A percentile compares a stretch with the other conserved stretches of the same genome.
These are phyloP conservation scores for Vigna radiata DNA, from an alignment of 306 rosid genomes.

Conservation along the genomic window DNA sequence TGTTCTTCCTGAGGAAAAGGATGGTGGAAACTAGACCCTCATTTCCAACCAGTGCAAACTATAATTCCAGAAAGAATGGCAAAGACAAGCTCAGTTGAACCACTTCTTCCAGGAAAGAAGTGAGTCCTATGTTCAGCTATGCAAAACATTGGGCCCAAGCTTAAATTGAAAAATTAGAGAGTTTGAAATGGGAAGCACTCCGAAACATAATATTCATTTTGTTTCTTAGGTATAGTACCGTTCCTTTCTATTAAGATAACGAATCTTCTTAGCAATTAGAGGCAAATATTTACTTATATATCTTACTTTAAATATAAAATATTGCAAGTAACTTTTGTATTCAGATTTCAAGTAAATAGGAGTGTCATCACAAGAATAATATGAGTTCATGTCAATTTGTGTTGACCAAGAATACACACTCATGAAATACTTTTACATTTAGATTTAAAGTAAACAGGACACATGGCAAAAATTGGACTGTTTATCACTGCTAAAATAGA, in stretches of 20 bases:
- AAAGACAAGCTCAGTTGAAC: background rate
- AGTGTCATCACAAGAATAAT: no score
- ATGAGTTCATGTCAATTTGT: no score
- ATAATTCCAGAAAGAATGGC: constrained; percentile 10
- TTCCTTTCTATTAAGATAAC: background rate
- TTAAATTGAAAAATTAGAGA: constrained; percentile 17
- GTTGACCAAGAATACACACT: no score
- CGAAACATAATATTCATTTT: background rate
- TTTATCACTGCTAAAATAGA: constrained; percentile 5
- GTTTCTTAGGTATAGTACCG: background rate
- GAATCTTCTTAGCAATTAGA: constrained; percentile 15
- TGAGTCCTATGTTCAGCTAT: constrained; percentile 7
- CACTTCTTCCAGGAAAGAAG: constrained; percentile 1
- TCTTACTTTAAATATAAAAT: background rate
- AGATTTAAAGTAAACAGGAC: constrained; percentile 6
- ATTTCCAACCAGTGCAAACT: constrained; percentile 32
- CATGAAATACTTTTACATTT: background rate
- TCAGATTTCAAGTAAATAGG: constrained; percentile 15
- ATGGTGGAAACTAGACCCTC: constrained; percentile 20
- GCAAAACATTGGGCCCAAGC: constrained; percentile 28
- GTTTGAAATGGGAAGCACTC: constrained; percentile 20
- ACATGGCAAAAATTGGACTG: background rate
- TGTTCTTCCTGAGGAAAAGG: constrained; percentile 21
- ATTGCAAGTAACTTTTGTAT: constrained; percentile 14
- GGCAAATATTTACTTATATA: constrained; percentile 11